Evolutionary conservation across 495 filamentous ascomycete genomes (phyloP).

Genomic region (Aspergillus heteromorphus): DNA sequence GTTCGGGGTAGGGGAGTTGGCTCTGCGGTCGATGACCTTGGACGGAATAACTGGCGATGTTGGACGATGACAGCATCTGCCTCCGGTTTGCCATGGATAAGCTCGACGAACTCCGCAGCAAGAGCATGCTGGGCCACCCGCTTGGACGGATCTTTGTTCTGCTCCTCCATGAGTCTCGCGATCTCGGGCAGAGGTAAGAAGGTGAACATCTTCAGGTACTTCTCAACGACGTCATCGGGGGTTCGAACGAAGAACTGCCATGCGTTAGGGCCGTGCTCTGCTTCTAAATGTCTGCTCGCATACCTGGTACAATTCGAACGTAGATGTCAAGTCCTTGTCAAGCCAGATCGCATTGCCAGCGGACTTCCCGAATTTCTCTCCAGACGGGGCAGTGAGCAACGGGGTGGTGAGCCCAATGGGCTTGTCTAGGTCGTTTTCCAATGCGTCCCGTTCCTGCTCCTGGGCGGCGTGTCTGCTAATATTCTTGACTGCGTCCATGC

Average conservation of each 20-base stretch:
- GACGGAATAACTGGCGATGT: constrained; percentile 54
- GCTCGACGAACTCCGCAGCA: constrained; percentile 69
- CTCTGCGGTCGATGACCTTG: constrained; percentile 33
- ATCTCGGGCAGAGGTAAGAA: constrained; percentile 71
- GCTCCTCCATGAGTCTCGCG: constrained; percentile 56
- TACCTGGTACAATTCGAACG: constrained; percentile 81
- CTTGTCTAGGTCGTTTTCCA: constrained; percentile 32
- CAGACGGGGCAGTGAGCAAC: constrained; percentile 75
- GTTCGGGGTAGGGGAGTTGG: constrained; percentile 36
- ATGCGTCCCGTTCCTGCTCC: constrained; percentile 20
- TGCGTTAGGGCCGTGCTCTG: constrained; percentile 3
- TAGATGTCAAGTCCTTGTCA: constrained; percentile 68
- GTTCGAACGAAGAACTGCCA: constrained; percentile 77
- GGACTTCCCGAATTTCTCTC: constrained; percentile 92
- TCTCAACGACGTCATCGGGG: constrained; percentile 71
- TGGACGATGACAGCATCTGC: constrained; percentile 52
- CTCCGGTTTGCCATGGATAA: constrained; percentile 65
- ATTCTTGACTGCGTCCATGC: constrained; percentile 75
- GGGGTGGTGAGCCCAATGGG: constrained; percentile 88
- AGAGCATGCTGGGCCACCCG: constrained; percentile 76
- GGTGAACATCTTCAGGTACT: constrained; percentile 84
- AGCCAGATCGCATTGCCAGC: constrained; percentile 95
- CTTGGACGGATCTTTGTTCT: constrained; percentile 58
- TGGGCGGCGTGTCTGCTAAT: constrained; percentile 49
- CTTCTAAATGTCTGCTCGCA: constrained; percentile 1